Base-by-base conservation (phyloP, 192 early-diverging fungal genomes). In the Phycomyces nitens region DNA sequence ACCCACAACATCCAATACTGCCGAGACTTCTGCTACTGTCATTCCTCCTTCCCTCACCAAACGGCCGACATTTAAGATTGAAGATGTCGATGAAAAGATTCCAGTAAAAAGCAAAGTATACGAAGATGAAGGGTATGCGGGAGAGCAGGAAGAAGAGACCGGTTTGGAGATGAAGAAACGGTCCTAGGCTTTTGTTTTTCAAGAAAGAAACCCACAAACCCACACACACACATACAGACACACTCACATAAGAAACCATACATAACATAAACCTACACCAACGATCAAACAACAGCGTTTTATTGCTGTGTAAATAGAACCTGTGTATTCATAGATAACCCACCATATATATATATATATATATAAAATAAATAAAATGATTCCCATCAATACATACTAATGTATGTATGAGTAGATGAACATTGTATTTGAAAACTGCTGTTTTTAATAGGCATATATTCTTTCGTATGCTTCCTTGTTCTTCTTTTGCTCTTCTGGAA, bases 381-480 rank as follows among this genome's bases (percentile, higher is more conserved):
- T n/a, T n/a, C 44, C 12, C 18, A 47, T 47, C 44, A 47, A 47
- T 18, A 47, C 44, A 6, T 11, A 47, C 2, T 6, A 3, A 47
- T 18, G 12, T 47, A 47, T 18, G 11, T 18, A 47, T 47, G 12
- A 3, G 12, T n/a, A 47, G 8, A 42, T 14, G 14, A 10, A 42
- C 41, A 42, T n/a, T n/a, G n/a, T 10, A 42, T 14, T 10, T 14
- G 14, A 10, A 42, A 7, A 42, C 41, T 42, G 7, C 41, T 42
- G 41, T 42, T 42, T 27, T 56, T 34, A 56, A 27, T 56, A 26
- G 15, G 41, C 18, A 29, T 54, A 63, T 27, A 41, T 27, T 34
- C 53, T 49, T 18, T 63, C n/a, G 22, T 63, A 63, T n/a, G 62
- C 62, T 26, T 54, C 29, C 40, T 26, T 63, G 24, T 63, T 63